Conservation (phyloP, 2,329 filamentous ascomycete species). For the Aspergillus pseudoviridinutans region DNA sequence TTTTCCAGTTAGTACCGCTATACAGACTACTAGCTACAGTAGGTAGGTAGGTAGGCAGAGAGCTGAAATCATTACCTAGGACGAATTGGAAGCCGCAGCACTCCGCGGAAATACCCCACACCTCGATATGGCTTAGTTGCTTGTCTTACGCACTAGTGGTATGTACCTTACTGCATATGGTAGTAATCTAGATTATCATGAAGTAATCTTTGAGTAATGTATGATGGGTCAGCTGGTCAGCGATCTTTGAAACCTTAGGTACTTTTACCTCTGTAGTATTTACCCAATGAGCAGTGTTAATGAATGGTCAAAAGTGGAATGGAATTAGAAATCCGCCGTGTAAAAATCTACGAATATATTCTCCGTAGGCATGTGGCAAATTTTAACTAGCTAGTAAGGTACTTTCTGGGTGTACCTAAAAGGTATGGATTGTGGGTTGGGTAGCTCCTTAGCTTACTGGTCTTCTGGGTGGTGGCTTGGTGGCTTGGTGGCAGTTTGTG, state of each 20-base stretch:
- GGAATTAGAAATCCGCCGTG: too few species aligned
- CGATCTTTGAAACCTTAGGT: too few species aligned
- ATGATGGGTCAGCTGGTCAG: too few species aligned
- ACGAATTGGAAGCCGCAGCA: neutral
- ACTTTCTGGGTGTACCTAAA: neutral
- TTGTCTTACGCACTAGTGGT: neutral
- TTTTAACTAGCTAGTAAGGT: neutral
- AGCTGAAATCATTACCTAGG: too few species aligned
- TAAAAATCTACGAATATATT: neutral
- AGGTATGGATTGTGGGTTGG: too few species aligned
- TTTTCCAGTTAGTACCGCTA: too few species aligned
- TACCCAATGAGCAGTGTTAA: neutral
- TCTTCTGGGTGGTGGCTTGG: too few species aligned
- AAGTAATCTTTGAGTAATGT: neutral
- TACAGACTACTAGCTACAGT: too few species aligned
- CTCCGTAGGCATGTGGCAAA: neutral
- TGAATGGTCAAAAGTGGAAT: neutral
- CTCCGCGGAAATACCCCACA: neutral
- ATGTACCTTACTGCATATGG: neutral
- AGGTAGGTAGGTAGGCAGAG: too few species aligned
- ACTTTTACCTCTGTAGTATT: too few species aligned
- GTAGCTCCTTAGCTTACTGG: too few species aligned
- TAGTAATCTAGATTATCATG: neutral
- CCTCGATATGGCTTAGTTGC: neutral
- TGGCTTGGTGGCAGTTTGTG: too few species aligned